Percentiles rank a stretch among this genome's conserved stretches.
These are phyloP conservation scores for Clarireedia monteithiana DNA, from an alignment of 2,329 filamentous ascomycete species.

Conservation along the genomic window DNA sequence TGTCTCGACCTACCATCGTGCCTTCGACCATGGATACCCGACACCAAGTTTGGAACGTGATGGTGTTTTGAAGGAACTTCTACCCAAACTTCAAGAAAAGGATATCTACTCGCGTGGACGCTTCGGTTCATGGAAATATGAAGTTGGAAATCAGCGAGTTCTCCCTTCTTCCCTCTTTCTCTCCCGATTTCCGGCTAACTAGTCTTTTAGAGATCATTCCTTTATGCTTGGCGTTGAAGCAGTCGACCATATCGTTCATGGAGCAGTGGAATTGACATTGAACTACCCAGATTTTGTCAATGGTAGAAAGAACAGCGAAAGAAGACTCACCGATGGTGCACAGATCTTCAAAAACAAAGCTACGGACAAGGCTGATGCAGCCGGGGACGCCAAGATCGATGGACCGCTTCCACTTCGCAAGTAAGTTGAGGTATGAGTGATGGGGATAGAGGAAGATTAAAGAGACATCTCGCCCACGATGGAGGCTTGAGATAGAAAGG, in stretches of 20 bases:
- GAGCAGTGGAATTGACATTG: constrained; percentile 65
- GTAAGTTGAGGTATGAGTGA: neutral
- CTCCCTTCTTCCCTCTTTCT: neutral
- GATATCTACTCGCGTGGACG: constrained; percentile 93
- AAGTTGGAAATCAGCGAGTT: constrained; percentile 54
- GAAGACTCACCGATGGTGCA: constrained; percentile 30
- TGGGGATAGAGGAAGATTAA: neutral
- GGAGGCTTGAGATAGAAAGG: neutral
- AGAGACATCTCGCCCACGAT: neutral
- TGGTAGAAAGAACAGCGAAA: constrained; percentile 32
- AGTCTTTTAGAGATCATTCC: constrained; percentile 53
- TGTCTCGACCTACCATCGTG: constrained; percentile 94
- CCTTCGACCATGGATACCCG: constrained; percentile 97
- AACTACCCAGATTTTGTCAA: constrained; percentile 77
- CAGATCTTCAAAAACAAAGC: constrained; percentile 28
- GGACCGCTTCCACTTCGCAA: no score
- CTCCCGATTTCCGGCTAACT: neutral
- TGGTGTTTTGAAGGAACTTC: constrained; percentile 82
- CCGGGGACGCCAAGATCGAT: no score
- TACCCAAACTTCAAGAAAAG: constrained; percentile 84
- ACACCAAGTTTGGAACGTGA: constrained; percentile 93
- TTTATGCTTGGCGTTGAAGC: constrained; percentile 75
- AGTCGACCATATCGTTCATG: constrained; percentile 65
- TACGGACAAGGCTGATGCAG: constrained; percentile 9
- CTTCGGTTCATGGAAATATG: constrained; percentile 97